Percentiles rank a stretch among this genome's conserved stretches.
Evolutionary conservation across 805 yeast species (phyloP).

Genomic region (Danielozyma ontarioensis): DNA sequence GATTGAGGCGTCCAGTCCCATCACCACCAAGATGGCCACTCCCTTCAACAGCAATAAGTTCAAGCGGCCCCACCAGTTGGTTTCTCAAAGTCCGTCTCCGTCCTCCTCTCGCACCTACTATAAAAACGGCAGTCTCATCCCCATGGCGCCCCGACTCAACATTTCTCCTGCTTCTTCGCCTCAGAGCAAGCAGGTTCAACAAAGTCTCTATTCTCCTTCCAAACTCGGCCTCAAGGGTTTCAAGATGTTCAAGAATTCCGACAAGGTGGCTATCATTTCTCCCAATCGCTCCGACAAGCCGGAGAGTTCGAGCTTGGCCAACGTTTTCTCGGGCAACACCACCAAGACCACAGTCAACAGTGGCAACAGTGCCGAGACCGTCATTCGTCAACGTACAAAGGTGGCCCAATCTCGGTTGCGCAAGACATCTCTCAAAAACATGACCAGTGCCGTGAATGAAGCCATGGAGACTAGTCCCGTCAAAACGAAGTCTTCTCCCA

Average conservation of each 20-base stretch:
- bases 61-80: constrained; percentile 39
- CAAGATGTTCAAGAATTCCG: constrained; percentile 32
- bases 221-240: constrained; percentile 23
- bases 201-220: constrained; percentile 19
- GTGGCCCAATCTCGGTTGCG: constrained; percentile 3
- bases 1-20: constrained; percentile 9
- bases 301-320: neutral
- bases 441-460: neutral
- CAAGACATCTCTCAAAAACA: neutral
- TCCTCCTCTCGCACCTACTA: constrained; percentile 12
- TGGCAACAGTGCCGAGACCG: neutral
- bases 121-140: constrained; percentile 5
- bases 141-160: constrained; percentile 7
- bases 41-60: constrained; percentile 25
- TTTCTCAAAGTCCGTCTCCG: constrained; percentile 42
- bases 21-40: constrained; percentile 7
- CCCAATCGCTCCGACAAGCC: constrained; percentile 14
- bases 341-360: neutral
- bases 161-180: neutral
- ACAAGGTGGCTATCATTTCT: constrained; percentile 27
- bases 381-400: neutral
- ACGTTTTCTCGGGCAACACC: neutral
- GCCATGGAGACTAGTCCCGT: neutral
- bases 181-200: neutral
- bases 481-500: neutral